A percentile compares a stretch with the other conserved stretches of the same genome.
Evolutionary conservation across 2,329 filamentous ascomycete species (phyloP).

Genomic region (Colletotrichum trifolii): DNA sequence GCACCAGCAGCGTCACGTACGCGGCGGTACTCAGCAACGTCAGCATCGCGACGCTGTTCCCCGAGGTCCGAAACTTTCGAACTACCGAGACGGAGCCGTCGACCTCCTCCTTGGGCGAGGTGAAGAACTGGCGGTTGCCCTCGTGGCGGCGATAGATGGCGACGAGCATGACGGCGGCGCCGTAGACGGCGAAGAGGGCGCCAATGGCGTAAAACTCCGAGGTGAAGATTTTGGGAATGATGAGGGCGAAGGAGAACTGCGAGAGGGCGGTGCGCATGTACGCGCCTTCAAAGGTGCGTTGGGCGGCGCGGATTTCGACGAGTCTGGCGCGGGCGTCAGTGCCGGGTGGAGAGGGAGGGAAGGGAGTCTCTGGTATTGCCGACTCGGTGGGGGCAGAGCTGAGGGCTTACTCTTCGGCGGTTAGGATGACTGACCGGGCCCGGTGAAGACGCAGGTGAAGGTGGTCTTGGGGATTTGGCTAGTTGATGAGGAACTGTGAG

Average conservation of each 20-base stretch:
- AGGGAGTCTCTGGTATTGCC: neutral
- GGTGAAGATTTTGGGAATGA: constrained; percentile 97
- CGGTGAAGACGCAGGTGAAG: constrained; percentile 86
- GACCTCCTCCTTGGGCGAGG: constrained; percentile 50
- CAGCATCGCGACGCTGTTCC: constrained; percentile 70
- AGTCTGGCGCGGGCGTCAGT: constrained; percentile 60
- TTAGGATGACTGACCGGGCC: constrained; percentile 84
- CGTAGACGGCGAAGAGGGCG: constrained; percentile 94
- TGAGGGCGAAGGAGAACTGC: constrained; percentile 93
- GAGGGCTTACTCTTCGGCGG: constrained; percentile 73
- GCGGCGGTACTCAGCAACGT: constrained; percentile 67
- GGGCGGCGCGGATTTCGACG: constrained; percentile 92
- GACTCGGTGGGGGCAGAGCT: neutral
- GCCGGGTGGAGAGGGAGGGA: too few relatives aligned
- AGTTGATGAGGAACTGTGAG: constrained; percentile 23
- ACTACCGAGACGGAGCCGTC: constrained; percentile 51
- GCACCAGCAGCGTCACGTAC: constrained; percentile 66
- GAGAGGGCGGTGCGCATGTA: constrained; percentile 95
- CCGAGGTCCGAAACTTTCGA: constrained; percentile 71
- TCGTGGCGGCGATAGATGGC: constrained; percentile 88
- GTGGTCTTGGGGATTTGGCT: constrained; percentile 76
- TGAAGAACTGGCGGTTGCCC: constrained; percentile 95
- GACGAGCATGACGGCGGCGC: constrained; percentile 83
- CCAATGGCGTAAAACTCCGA: constrained; percentile 96
- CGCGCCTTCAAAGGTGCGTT: constrained; percentile 96